These are phyloP conservation scores for Lumnitzera racemosa DNA, from an alignment of 345 rosid species.

Conservation along the genomic window DNA sequence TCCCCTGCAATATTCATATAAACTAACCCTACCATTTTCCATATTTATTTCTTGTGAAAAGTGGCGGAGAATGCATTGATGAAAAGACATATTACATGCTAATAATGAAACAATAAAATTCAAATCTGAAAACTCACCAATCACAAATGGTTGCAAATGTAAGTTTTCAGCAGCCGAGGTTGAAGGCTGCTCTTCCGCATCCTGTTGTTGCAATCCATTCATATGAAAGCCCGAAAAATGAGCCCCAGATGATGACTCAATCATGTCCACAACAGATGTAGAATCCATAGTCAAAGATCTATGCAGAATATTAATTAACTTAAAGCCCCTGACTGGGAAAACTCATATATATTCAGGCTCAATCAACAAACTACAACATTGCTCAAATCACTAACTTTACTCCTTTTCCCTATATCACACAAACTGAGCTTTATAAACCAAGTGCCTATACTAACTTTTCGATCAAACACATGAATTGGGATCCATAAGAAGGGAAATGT, in stretches of 20 bases:
- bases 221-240: constrained; percentile 91
- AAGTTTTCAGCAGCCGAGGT: constrained; percentile 42
- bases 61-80: neutral
- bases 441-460: too few species aligned
- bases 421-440: too few species aligned
- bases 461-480: too few species aligned
- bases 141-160: constrained; percentile 82
- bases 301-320: constrained; percentile 7
- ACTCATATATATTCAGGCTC: neutral
- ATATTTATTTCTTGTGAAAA: neutral
- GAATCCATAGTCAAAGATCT: constrained; percentile 40
- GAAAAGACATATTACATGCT: neutral
- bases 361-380: too few species aligned
- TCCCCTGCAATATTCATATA: too few species aligned
- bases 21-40: too few species aligned
- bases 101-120: neutral
- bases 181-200: constrained; percentile 33
- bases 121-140: constrained; percentile 42
- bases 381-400: too few species aligned
- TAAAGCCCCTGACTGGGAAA: constrained; percentile 3
- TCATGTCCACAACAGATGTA: constrained; percentile 73
- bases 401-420: too few species aligned
- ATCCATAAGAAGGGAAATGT: too few species aligned
- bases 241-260: constrained; percentile 72
- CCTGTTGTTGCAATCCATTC: constrained; percentile 45